Percentiles rank a stretch among this genome's conserved stretches.
phyloP scores from a whole-genome alignment of 805 yeast species.

The Candida ovalis region DNA sequence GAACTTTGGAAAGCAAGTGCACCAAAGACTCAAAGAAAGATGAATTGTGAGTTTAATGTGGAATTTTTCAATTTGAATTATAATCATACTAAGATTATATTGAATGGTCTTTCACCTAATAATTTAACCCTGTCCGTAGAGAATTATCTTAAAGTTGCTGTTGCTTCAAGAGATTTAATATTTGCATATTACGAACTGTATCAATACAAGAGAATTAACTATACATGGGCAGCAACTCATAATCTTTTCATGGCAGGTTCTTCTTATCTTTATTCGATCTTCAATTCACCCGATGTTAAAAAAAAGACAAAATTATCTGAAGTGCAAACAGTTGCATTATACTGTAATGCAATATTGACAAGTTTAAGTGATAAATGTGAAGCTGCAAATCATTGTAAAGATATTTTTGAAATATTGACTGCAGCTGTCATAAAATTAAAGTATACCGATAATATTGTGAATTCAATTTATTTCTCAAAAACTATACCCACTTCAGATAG shows the following conservation, averaged over 20 bases:
- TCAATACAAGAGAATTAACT: slow-evolving; percentile 59
- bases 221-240: slow-evolving; percentile 92
- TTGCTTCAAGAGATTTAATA: slow-evolving; percentile 65
- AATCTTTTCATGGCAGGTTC: slow-evolving; percentile 87
- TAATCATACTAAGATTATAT: slow-evolving; percentile 64
- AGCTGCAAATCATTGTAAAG: slow-evolving; percentile 70
- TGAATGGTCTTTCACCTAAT: slow-evolving; percentile 78
- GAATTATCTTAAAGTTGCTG: slow-evolving; percentile 55
- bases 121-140: slow-evolving; percentile 48
- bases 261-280: slow-evolving; percentile 72
- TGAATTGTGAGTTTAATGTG: slow-evolving; percentile 72
- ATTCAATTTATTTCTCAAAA: slow-evolving; percentile 23
- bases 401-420: slow-evolving; percentile 65
- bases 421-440: slow-evolving; percentile 66
- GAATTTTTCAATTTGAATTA: slow-evolving; percentile 73
- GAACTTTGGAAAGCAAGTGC: slow-evolving; percentile 59
- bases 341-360: slow-evolving; percentile 54
- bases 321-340: slow-evolving; percentile 44
- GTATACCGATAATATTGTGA: slow-evolving; percentile 35
- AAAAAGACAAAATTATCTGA: slow-evolving; percentile 42
- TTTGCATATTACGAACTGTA: slow-evolving; percentile 57
- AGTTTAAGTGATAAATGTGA: slow-evolving; percentile 68
- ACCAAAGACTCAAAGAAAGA: slow-evolving; percentile 52
- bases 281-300: slow-evolving; percentile 58
- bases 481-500: slow-evolving; percentile 26